Base-by-base conservation (phyloP, 164 flowering plant species). In the Macadamia integrifolia region DNA sequence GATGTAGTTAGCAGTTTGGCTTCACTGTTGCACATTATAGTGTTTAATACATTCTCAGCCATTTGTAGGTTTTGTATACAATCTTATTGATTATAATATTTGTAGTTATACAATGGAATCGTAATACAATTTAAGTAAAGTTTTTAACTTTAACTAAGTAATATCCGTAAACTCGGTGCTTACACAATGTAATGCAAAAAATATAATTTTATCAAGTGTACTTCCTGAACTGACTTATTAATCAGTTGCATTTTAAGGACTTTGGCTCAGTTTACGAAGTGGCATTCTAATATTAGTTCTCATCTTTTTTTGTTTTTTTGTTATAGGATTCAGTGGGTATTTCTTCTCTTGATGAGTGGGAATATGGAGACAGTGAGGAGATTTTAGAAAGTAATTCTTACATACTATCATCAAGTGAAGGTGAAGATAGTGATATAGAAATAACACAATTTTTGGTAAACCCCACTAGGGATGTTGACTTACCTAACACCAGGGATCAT, bases 341-440 rank as follows among this genome's bases (percentile, higher is more conserved):
- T 56, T 71, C 84, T 35, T 79, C 78, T 2, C 58, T 87, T 56
- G 88, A 85, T 76, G 83, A 84, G 23, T 82, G 81, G 82, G 85
- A 14, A 14, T 53, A 1, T 1, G 57, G 71, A 9, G 80, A 76
- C n/a, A 72, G 50, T 71, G 84, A 78, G 10, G 81, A 71, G 35
- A 9, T 76, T 40, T 23, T 61, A 46, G 80, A 72, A 8, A 69
- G 40, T 10, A 52, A 14, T 69, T 31, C 57, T 14, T 80, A 76
- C 63, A 63, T 73, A 50, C 31, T 72, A 23, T 87, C 88, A 23
- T 85, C 92, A 3, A 93, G 97, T 77, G 98, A 87, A 14, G 88
- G 87, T 57, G 98, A 93, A 70, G 93, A 89, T 3, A 87, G 89
- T 70, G 97, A 93, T 73, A 71, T 80, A 15, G 98, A 93, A 35